These are phyloP conservation scores for Hansfordia pulvinata DNA, from an alignment of 2,329 filamentous ascomycete genomes.

Conservation along the genomic window DNA sequence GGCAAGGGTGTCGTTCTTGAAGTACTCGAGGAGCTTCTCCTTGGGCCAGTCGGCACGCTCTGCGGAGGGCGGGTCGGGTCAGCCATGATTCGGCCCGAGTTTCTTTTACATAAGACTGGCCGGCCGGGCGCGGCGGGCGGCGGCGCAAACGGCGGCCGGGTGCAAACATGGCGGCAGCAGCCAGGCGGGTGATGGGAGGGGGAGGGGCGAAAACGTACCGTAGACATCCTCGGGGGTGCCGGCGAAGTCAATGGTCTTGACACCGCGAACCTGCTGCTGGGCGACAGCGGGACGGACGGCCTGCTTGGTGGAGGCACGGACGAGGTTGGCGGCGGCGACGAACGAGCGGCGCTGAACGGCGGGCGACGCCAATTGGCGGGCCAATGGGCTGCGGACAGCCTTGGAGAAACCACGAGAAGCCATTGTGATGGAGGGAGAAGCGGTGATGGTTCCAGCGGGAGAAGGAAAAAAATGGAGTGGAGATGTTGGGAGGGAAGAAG, in stretches of 20 bases:
- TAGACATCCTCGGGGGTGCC: conserved; percentile 90
- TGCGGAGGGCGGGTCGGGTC: conserved; percentile 23
- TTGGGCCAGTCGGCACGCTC: conserved; percentile 97
- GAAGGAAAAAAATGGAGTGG: conserved; percentile 8
- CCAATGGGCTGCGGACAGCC: conserved; percentile 48
- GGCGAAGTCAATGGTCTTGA: conserved; percentile 99
- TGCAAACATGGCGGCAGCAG: neutral
- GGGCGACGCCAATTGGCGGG: conserved; percentile 49
- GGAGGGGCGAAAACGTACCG: conserved; percentile 39
- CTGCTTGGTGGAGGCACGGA: conserved; percentile 34
- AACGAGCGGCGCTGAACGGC: conserved; percentile 49
- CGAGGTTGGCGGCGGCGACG: conserved; percentile 42
- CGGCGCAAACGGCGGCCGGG: neutral
- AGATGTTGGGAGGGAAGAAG: conserved; percentile 8
- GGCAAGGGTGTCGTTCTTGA: conserved; percentile 98
- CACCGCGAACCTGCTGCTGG: conserved; percentile 60
- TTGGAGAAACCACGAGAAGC: conserved; percentile 63
- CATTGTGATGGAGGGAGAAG: conserved; percentile 41
- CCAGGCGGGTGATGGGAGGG: conserved; percentile 1
- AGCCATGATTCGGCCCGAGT: no score
- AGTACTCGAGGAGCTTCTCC: conserved; percentile 98
- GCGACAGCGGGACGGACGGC: conserved; percentile 32
- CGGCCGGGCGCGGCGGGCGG: no score
- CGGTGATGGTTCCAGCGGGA: conserved; percentile 14
- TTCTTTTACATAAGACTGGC: no score